Evolutionary conservation across 441 rosid genomes (phyloP), one percentile per base, ranked within the genome.

Genomic region (Bruguiera hainesii): DNA sequence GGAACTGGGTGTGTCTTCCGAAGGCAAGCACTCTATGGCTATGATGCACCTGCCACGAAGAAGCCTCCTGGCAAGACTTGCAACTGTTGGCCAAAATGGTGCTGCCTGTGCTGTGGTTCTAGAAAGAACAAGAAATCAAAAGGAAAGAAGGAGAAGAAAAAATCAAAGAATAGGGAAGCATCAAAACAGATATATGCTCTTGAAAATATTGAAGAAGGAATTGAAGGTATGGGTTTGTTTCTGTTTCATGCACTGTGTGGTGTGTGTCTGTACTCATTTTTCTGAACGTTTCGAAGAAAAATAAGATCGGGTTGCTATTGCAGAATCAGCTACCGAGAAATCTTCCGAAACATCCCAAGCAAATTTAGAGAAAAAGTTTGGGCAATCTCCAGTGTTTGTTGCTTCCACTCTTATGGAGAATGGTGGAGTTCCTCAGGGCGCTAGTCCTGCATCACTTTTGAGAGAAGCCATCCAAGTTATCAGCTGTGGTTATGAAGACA

Each of bases 1-100:
- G 99, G 98, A 64, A 95, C 99, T 59, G 99, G 99, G 13, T 95
- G 98, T 31, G 93, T 89, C 69, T 95, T 95, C 83, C 84, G 98
- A 75, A 87, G 99, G 80, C 91, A 84, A 70, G 97, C 99, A 6
- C 91, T 92, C 30, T 90, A 92, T 35, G 99, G 96, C 9, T 90
- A 82, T 39, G 99, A 95, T 86, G 97, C 97, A 33, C 99, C 99
- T 0, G 63, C 62, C 57, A 81, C 83, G 77, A 90, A 90, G 82
- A 90, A 92, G 81, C 85, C 88, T 58, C 93, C 98, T 0, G 81
- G 83, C 49, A 90, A 81, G 78, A 86, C 94, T 1, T 95, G 98
- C 72, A 92, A 95, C 63, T 95, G 99, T 72, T 95, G 71, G 91
- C 98, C 97, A 9, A 91, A 82, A 75, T 95, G 96, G 98, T 90